Base-by-base conservation (phyloP, 306 rosid genomes). In the Pyrus communis region DNA sequence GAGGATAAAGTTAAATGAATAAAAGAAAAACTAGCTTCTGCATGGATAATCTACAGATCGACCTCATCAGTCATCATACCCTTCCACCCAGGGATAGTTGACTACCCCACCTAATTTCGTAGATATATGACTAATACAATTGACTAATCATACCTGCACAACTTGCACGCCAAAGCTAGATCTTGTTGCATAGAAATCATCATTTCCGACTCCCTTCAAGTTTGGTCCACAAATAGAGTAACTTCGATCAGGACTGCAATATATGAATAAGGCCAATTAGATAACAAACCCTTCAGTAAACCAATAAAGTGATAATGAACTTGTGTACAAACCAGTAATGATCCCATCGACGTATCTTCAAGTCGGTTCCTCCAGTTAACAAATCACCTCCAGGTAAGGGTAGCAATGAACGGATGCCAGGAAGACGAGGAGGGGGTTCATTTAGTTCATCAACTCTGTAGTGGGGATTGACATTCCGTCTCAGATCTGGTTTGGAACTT, bases 351-450 rank as follows among this genome's bases (percentile, higher is more conserved):
- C 97, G 98, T 77, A 95, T 95, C 93, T 86, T 95, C 84, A 95
- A 84, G 79, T 95, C 98, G 12, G 98, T 92, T 70, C 97, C 97
- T 58, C 93, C 98, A 45, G 98, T 92, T 83, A 95, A 79, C 78
- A 92, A 74, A 88, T 95, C 96, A 75, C 98, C 98, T 40, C 97
- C 98, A 71, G 98, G 92, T 84, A 95, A 88, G 77, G 98, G 92
- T 78, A 92, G 97, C 89, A 95, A 76, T 75, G 98, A 85, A 52
- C 97, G 93, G 23, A 95, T 84, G 55, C 97, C 98, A 78, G 92
- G 91, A 85, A 95, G 88, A 71, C 92, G 96, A 11, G 96, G 83
- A 52, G 92, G 88, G 75, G 97, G 96, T 79, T 90, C 97, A 63
- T 88, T 93, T 82, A 95, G 85, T 82, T 95, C 98, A 82, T 88